phyloP scores from a whole-genome alignment of 2,329 filamentous ascomycete genomes.

The Laburnicola sp. region DNA sequence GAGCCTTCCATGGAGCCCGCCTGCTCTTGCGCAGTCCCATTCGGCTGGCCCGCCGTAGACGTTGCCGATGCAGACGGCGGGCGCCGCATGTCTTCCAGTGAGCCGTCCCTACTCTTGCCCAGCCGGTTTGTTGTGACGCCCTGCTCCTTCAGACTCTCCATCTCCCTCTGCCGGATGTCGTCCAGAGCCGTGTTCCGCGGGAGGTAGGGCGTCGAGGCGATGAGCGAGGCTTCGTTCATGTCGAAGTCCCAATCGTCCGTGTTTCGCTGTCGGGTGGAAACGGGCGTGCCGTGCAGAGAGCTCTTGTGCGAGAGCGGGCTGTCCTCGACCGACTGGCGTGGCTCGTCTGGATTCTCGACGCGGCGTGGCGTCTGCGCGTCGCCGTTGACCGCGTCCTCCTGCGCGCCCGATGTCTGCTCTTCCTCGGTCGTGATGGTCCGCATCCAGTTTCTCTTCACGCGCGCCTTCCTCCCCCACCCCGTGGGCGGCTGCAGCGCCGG shows the following conservation, averaged over 20 bases:
- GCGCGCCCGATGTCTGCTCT: conserved; percentile 22
- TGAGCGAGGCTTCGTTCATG: conserved; percentile 50
- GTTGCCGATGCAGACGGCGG: conserved; percentile 19
- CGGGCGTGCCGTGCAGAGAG: conserved; percentile 32
- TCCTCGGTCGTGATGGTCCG: conserved; percentile 41
- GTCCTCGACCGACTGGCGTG: conserved; percentile 47
- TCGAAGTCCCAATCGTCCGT: conserved; percentile 47
- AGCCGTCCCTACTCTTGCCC: conserved; percentile 35
- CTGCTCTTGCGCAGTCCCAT: conserved; percentile 10
- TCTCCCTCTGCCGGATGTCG: conserved; percentile 49
- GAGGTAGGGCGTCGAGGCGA: conserved; percentile 53
- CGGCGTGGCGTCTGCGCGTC: conserved; percentile 15
- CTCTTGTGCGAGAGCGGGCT: conserved; percentile 47
- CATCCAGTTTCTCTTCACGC: conserved; percentile 49
- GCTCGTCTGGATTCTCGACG: conserved; percentile 37
- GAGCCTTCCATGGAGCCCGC: conserved; percentile 7
- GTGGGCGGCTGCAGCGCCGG: conserved; percentile 51
- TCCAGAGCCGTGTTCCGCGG: conserved; percentile 49
- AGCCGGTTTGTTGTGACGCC: conserved; percentile 36
- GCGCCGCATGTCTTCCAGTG: conserved; percentile 30
- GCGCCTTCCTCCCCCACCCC: conserved; percentile 54
- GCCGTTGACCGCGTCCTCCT: conserved; percentile 23
- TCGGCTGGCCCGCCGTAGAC: conserved; percentile 14
- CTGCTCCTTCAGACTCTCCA: conserved; percentile 44
- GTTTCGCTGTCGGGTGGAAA: conserved; percentile 19